A percentile compares a stretch with the other conserved stretches of the same genome.
Conservation (phyloP, 176 grass and related monocot species). For the Aegilops bicornis region DNA sequence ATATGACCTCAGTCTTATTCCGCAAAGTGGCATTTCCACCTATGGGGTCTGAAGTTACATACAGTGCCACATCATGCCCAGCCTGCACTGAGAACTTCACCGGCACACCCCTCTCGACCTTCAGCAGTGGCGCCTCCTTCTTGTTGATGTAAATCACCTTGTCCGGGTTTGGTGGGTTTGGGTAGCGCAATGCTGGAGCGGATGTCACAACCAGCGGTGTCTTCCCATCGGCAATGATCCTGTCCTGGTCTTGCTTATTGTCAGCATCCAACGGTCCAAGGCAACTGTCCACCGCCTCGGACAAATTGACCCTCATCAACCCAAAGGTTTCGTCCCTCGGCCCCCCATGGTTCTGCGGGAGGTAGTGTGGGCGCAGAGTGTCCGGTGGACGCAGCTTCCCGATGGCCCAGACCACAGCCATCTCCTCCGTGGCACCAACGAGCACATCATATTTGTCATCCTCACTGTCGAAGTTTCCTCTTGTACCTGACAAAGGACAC, state of each 20-base stretch:
- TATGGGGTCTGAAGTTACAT: conserved; percentile 79
- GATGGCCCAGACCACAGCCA: conserved; percentile 83
- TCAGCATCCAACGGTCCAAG: conserved; percentile 77
- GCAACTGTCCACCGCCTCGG: conserved; percentile 49
- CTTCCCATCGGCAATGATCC: conserved; percentile 70
- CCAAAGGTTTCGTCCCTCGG: conserved; percentile 52
- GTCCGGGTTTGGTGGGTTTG: conserved; percentile 84
- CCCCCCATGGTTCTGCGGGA: conserved; percentile 79
- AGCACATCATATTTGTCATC: conserved; percentile 85
- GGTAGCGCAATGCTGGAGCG: conserved; percentile 71
- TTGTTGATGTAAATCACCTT: conserved; percentile 97
- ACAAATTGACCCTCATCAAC: conserved; percentile 68
- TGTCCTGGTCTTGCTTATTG: conserved; percentile 95
- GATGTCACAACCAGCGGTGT: conserved; percentile 77
- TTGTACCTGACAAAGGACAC: conserved; percentile 81
- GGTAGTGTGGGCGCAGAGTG: conserved; percentile 67
- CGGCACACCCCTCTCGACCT: conserved; percentile 91
- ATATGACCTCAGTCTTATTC: conserved; percentile 88
- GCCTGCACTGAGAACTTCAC: conserved; percentile 90
- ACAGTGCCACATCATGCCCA: conserved; percentile 85
- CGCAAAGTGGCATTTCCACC: conserved; percentile 83
- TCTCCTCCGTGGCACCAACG: conserved; percentile 48
- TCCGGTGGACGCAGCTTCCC: conserved; percentile 85
- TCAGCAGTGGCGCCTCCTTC: conserved; percentile 85
- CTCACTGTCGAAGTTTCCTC: conserved; percentile 55